These are phyloP conservation scores for Cryptosporidium viatorum DNA, from an alignment of 169 alveolate species.

Conservation along the genomic window DNA sequence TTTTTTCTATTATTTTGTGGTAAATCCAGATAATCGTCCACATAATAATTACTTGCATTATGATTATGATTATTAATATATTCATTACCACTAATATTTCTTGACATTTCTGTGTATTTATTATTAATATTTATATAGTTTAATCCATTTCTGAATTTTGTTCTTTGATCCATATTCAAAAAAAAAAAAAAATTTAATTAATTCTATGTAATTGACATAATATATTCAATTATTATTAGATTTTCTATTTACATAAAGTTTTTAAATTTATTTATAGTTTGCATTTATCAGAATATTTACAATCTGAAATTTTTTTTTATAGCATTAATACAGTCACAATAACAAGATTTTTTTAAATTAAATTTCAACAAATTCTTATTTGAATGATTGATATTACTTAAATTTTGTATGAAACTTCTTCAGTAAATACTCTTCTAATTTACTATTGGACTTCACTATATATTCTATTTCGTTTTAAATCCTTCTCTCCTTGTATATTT, in stretches of 20 bases:
- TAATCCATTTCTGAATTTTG: slow-evolving; percentile 27
- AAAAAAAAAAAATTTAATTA: too few relatives aligned
- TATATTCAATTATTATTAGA: neutral
- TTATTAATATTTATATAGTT: neutral
- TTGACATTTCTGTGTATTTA: slow-evolving; percentile 1
- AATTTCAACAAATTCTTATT: too few relatives aligned
- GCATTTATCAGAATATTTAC: neutral
- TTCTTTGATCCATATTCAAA: slow-evolving; percentile 41
- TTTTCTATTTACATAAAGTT: too few relatives aligned
- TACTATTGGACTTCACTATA: too few relatives aligned
- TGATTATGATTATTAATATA: slow-evolving; percentile 60
- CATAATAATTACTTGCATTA: slow-evolving; percentile 14
- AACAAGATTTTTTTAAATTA: neutral
- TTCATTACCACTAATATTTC: slow-evolving; percentile 51
- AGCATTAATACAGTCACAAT: neutral
- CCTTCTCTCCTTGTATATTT: too few relatives aligned
- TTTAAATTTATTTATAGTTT: too few relatives aligned
- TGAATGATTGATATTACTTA: too few relatives aligned
- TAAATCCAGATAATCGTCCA: slow-evolving; percentile 52
- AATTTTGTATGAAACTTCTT: too few relatives aligned
- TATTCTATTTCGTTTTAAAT: neutral
- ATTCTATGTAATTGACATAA: neutral
- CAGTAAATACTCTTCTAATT: too few relatives aligned
- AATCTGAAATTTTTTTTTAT: too few relatives aligned
- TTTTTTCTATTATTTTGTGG: slow-evolving; percentile 46